These are phyloP conservation scores for Cyclotella atomus DNA, from an alignment of 108 stramenopile species.

Conservation along the genomic window DNA sequence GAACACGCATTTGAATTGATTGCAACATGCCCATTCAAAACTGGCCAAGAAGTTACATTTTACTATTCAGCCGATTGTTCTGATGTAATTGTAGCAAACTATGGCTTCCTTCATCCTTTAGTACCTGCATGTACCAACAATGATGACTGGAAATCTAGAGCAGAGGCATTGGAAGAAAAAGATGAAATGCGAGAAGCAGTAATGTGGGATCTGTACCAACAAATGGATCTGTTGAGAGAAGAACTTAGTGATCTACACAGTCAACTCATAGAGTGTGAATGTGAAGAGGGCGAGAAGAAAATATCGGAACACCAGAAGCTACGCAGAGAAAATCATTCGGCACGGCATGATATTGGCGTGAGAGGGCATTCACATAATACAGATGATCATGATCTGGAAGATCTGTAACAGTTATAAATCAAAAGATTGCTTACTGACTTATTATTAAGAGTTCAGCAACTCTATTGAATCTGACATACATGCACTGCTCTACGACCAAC, in stretches of 20 bases:
- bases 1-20: slow-evolving; percentile 75
- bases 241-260: slow-evolving; percentile 38
- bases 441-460: too few relatives aligned
- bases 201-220: slow-evolving; percentile 32
- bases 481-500: too few relatives aligned
- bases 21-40: slow-evolving; percentile 71
- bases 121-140: slow-evolving; percentile 48
- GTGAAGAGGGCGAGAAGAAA: slow-evolving; percentile 33
- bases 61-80: slow-evolving; percentile 84
- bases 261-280: slow-evolving; percentile 38
- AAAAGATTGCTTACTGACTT: too few relatives aligned
- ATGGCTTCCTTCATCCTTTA: slow-evolving; percentile 77
- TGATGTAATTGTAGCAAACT: slow-evolving; percentile 80
- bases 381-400: slow-evolving; percentile 7
- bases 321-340: slow-evolving; percentile 13
- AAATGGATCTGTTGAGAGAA: slow-evolving; percentile 49
- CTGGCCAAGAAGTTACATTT: slow-evolving; percentile 87
- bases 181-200: slow-evolving; percentile 30
- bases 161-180: slow-evolving; percentile 34
- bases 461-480: too few relatives aligned
- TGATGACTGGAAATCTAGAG: slow-evolving; percentile 40
- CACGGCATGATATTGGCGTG: slow-evolving; percentile 17
- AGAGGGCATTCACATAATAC: slow-evolving; percentile 5
- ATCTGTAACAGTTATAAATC: too few relatives aligned
- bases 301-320: background rate